These are phyloP conservation scores for Stipa capillata DNA, from an alignment of 176 grass and related monocot species.

Conservation along the genomic window DNA sequence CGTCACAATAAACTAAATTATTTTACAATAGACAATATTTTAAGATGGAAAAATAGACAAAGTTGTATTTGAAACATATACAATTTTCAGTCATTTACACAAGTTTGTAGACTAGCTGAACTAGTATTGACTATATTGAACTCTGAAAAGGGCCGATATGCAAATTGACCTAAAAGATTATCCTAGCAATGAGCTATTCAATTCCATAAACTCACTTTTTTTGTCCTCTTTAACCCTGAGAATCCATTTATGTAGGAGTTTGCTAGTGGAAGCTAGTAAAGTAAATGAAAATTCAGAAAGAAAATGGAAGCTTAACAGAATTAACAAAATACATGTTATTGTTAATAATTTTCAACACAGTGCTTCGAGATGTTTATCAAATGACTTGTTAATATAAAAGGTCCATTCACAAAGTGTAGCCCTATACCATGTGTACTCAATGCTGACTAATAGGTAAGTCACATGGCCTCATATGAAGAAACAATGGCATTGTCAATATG, in stretches of 20 bases:
- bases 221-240: too few relatives aligned
- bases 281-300: conserved; percentile 8
- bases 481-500: not conserved
- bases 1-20: too few relatives aligned
- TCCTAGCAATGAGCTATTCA: not conserved
- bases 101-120: conserved; percentile 10
- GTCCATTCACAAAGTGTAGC: conserved; percentile 4
- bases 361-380: conserved; percentile 2
- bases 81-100: not conserved
- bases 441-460: conserved; percentile 19
- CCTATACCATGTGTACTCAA: conserved; percentile 21
- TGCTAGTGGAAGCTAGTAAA: conserved; percentile 14
- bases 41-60: not conserved
- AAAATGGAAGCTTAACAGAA: conserved; percentile 2
- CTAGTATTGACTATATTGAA: not conserved
- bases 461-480: not conserved
- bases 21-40: too few relatives aligned
- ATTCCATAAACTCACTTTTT: conserved; percentile 14
- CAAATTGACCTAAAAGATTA: conserved; percentile 10
- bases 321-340: conserved; percentile 2
- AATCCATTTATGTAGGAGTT: conserved; percentile 2
- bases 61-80: not conserved
- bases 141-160: conserved; percentile 2
- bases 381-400: conserved; percentile 17
- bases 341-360: not conserved